These are phyloP conservation scores for Auricularia sp. DNA, from an alignment of 768 basidiomycete species.

Conservation along the genomic window DNA sequence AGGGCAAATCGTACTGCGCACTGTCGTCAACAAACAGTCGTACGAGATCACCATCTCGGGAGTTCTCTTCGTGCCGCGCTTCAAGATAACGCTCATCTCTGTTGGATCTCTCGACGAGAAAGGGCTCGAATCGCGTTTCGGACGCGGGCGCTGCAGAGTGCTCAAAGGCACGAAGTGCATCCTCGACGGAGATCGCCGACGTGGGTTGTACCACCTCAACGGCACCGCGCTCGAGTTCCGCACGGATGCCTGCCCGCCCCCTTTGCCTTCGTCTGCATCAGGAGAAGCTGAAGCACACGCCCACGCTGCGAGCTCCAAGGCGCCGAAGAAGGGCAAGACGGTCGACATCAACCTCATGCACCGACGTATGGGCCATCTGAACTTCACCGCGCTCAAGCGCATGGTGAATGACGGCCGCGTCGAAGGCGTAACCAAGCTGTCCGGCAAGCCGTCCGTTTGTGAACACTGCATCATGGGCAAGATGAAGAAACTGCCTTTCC, in stretches of 20 bases:
- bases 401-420: background rate
- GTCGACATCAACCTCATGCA: slow-evolving; percentile 4
- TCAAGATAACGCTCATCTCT: slow-evolving; percentile 8
- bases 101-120: slow-evolving; percentile 5
- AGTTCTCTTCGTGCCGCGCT: slow-evolving; percentile 7
- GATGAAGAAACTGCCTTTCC: background rate
- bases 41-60: background rate
- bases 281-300: too few relatives aligned
- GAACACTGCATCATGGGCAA: slow-evolving; percentile 2
- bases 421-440: background rate
- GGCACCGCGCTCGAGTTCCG: background rate
- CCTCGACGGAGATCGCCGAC: background rate
- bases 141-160: background rate
- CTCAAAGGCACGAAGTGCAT: background rate
- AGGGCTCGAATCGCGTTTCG: slow-evolving; percentile 5
- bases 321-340: background rate
- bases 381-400: background rate
- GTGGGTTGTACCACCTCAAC: slow-evolving; percentile 9
- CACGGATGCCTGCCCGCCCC: too few relatives aligned
- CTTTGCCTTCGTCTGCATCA: background rate
- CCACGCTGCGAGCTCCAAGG: too few relatives aligned
- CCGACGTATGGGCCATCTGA: background rate
- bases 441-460: background rate
- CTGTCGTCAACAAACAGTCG: background rate
- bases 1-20: slow-evolving; percentile 5